Base-by-base conservation (phyloP, 2,329 filamentous ascomycete genomes). In the Didymella glomerata region DNA sequence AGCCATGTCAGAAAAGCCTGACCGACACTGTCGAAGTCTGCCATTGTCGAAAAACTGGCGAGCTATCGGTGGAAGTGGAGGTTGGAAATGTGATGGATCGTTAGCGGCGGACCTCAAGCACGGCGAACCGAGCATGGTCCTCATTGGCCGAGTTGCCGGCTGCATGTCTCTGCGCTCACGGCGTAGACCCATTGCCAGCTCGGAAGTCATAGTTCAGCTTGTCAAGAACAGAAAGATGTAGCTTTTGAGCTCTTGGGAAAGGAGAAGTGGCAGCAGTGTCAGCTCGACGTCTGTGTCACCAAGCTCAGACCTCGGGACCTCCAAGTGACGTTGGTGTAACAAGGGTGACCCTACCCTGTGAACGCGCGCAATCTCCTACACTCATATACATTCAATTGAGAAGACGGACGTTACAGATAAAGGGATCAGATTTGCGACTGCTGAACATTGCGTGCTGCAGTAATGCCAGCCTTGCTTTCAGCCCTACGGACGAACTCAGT, bases 1-100 rank as follows among this genome's bases (percentile, higher is more conserved):
- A 90, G 81, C 87, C 87, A 90, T 54, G 78, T 67, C 61, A 86
- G 66, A 68, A 90, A 90, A 10, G 73, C 74, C 57, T 79, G 77
- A 41, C 82, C 85, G 68, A 78, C 77, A 61, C 72, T 67, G 64
- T 82, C 66, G 60, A 79, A 79, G 59, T 69, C 57, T 18, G 68
- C 63, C 74, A 76, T 76, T 9, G 36, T 46, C 44, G 38, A 14
- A 30, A 22, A 30, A 42, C n/a, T 38, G 24, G 36, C 27, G 42
- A 49, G 47, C 30, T 51, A 18, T 51, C 46, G 44, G 51, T 9
- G 32, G 32, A 41, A 44, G 56, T 49, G 60, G 62, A 63, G 62
- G 65, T 60, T 50, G 58, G 60, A 63, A 62, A 61, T 62, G 55
- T 62, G 64, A 62, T 58, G 62, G 60, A 62, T 63, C 48, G 61